Evolutionary conservation across 495 filamentous ascomycete species (phyloP).

Genomic region (Xylaria palmicola): DNA sequence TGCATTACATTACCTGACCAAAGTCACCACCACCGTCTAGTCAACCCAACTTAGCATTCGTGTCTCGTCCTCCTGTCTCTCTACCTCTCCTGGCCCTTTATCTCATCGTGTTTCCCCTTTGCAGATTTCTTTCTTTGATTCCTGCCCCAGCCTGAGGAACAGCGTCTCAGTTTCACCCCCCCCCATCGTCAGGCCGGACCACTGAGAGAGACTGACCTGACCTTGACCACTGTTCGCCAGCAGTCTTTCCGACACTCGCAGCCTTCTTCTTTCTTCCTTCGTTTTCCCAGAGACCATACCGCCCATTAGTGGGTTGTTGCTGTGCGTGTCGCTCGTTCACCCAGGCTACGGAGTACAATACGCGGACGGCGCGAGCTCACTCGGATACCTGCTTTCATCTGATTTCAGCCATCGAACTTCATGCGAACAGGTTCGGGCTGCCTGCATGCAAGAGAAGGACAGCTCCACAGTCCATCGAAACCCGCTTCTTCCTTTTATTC

Average conservation of each 20-base stretch:
- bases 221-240: slow-evolving; percentile 26
- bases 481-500: slow-evolving; percentile 7
- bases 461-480: slow-evolving; percentile 30
- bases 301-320: slow-evolving; percentile 17
- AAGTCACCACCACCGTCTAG: slow-evolving; percentile 1
- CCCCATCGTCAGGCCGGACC: slow-evolving; percentile 3
- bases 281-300: slow-evolving; percentile 21
- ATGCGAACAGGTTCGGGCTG: slow-evolving; percentile 54
- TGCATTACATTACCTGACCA: background rate
- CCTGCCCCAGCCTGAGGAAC: slow-evolving; percentile 31
- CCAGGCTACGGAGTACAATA: slow-evolving; percentile 28
- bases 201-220: slow-evolving; percentile 16
- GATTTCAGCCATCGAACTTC: slow-evolving; percentile 40
- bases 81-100: slow-evolving; percentile 18
- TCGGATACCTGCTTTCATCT: slow-evolving; percentile 39
- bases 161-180: slow-evolving; percentile 31
- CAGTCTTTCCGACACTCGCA: slow-evolving; percentile 26
- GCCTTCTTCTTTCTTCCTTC: no score
- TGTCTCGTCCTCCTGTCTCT: slow-evolving; percentile 15
- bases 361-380: slow-evolving; percentile 31
- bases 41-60: slow-evolving; percentile 4
- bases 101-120: slow-evolving; percentile 29
- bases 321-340: slow-evolving; percentile 25
- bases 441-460: slow-evolving; percentile 44
- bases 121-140: slow-evolving; percentile 23